These are phyloP conservation scores for Silene coronaria DNA, from an alignment of 179 eudicot species.

Conservation along the genomic window DNA sequence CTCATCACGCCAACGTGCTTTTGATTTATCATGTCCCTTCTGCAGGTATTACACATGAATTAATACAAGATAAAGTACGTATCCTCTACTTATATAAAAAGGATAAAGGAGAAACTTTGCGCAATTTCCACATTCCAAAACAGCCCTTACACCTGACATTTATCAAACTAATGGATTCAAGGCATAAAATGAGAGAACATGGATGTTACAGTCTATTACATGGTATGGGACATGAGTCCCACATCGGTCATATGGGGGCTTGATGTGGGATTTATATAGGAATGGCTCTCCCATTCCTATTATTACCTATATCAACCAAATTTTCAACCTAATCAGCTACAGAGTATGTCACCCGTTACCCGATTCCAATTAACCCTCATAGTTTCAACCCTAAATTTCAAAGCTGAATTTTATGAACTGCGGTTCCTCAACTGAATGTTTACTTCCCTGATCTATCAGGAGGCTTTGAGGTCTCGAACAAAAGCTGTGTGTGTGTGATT, in stretches of 20 bases:
- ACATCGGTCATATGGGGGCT: too few relatives aligned
- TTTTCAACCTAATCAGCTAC: neutral
- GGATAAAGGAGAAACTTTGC: neutral
- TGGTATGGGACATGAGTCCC: too few relatives aligned
- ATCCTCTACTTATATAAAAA: neutral
- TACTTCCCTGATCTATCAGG: neutral
- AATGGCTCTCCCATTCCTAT: too few relatives aligned
- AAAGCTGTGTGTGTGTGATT: neutral
- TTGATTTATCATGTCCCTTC: slow-evolving; percentile 46
- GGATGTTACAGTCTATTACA: neutral
- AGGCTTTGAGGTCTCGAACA: neutral
- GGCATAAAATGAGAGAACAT: neutral
- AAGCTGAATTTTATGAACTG: neutral
- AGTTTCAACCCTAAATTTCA: neutral
- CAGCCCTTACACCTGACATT: neutral
- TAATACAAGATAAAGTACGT: neutral
- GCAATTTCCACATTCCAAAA: neutral
- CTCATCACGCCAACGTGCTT: slow-evolving; percentile 73
- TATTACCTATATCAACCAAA: neutral
- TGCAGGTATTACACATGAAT: slow-evolving; percentile 35
- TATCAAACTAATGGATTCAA: neutral
- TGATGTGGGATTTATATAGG: too few relatives aligned
- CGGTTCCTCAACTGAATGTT: neutral
- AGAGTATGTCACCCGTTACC: neutral
- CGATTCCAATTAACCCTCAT: neutral